Conservation (phyloP, 164 flowering plant genomes). For the Dillenia turbinata region DNA sequence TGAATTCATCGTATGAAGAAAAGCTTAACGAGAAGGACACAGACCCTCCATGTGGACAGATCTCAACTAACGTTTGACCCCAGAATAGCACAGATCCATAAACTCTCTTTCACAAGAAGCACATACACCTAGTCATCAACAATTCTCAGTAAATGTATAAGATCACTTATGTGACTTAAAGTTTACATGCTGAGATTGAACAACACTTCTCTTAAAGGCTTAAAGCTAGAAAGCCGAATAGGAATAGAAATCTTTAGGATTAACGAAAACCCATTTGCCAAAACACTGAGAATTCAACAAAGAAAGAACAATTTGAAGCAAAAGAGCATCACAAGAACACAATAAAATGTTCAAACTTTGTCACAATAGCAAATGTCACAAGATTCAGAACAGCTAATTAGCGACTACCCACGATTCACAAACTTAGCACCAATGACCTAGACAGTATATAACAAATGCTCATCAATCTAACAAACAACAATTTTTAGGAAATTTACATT, state of each 20-base stretch:
- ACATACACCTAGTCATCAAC: constrained; percentile 11
- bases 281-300: constrained; percentile 10
- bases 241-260: constrained; percentile 4
- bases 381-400: constrained; percentile 17
- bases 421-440: constrained; percentile 11
- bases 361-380: not conserved
- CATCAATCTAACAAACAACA: constrained; percentile 15
- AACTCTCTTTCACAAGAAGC: constrained; percentile 8
- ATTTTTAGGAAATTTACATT: constrained; percentile 26
- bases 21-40: constrained; percentile 25
- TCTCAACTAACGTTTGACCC: constrained; percentile 26
- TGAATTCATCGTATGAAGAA: constrained; percentile 16
- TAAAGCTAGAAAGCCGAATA: not conserved
- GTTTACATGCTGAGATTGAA: constrained; percentile 1
- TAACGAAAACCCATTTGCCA: constrained; percentile 31
- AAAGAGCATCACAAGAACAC: constrained; percentile 24
- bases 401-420: constrained; percentile 38
- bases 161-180: constrained; percentile 32
- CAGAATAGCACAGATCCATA: constrained; percentile 38
- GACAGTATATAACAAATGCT: constrained; percentile 28
- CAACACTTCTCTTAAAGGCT: not conserved
- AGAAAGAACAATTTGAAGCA: constrained; percentile 22
- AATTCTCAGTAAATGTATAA: constrained; percentile 13
- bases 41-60: constrained; percentile 26
- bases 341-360: constrained; percentile 1